Conservation (phyloP, 2,329 filamentous ascomycete species). For the Lojkania enalia region DNA sequence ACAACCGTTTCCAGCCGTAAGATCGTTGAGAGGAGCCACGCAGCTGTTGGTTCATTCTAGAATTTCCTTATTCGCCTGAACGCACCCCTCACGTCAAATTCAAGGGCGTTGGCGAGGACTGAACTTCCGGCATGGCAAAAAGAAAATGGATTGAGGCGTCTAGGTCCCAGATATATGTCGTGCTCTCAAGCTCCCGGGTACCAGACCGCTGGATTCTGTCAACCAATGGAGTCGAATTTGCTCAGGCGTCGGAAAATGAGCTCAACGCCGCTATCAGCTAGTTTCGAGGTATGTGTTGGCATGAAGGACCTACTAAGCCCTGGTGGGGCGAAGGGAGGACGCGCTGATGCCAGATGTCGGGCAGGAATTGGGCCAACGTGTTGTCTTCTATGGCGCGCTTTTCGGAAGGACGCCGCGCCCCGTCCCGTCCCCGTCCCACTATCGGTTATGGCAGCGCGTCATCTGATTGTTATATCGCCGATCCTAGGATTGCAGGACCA, state of each 20-base stretch:
- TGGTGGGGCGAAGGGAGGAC: slow-evolving; percentile 28
- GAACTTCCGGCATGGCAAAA: slow-evolving; percentile 25
- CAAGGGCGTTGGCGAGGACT: slow-evolving; percentile 28
- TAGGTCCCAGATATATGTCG: slow-evolving; percentile 37
- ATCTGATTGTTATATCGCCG: too few species aligned
- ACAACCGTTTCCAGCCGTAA: slow-evolving; percentile 9
- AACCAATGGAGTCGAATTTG: slow-evolving; percentile 22
- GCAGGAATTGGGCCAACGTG: slow-evolving; percentile 29
- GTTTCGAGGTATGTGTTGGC: slow-evolving; percentile 38
- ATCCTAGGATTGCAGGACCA: too few species aligned
- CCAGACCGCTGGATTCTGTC: slow-evolving; percentile 29
- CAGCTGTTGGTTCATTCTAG: slow-evolving; percentile 32
- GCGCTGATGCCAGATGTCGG: slow-evolving; percentile 34
- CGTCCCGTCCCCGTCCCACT: slow-evolving; percentile 38
- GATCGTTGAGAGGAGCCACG: slow-evolving; percentile 30
- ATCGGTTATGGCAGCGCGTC: slow-evolving; percentile 16
- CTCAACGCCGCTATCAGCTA: slow-evolving; percentile 30
- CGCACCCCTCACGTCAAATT: slow-evolving; percentile 4
- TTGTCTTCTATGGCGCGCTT: slow-evolving; percentile 21
- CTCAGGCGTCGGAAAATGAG: too few species aligned
- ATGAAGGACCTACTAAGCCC: slow-evolving; percentile 27
- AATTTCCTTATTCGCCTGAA: slow-evolving; percentile 28
- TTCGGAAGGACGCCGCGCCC: slow-evolving; percentile 28
- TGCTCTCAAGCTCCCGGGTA: slow-evolving; percentile 25
- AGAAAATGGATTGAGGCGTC: slow-evolving; percentile 24